Conservation (phyloP, 345 rosid species). For the Alliaria petiolata region DNA sequence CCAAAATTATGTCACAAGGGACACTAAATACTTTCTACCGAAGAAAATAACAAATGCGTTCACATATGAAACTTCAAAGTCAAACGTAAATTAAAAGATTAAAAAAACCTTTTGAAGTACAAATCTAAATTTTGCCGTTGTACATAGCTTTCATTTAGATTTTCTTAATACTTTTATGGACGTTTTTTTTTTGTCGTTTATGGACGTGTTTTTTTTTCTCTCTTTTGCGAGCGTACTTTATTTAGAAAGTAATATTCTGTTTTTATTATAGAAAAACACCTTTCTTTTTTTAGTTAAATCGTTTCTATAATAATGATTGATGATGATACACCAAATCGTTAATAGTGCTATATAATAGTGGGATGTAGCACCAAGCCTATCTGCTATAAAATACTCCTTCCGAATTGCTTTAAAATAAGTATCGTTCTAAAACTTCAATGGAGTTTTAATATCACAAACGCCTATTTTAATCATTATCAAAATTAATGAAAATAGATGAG, state of each 20-base stretch:
- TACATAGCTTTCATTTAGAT: conserved; percentile 12
- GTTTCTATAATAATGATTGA: not conserved
- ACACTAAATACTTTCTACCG: not conserved
- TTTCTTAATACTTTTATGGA: not conserved
- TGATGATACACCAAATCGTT: not conserved
- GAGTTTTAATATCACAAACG: not conserved
- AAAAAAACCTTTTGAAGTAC: not conserved
- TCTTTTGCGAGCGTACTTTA: not conserved
- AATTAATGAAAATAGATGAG: not conserved
- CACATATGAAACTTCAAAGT: not conserved
- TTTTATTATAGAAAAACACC: not conserved
- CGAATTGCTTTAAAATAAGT: too few relatives aligned
- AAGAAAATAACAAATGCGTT: conserved; percentile 2
- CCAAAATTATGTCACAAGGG: not conserved
- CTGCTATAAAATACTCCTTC: not conserved
- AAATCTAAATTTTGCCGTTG: not conserved
- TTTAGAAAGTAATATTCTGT: not conserved
- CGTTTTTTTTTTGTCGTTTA: too few relatives aligned
- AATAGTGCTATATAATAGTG: too few relatives aligned
- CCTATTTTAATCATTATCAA: not conserved
- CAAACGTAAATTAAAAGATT: not conserved
- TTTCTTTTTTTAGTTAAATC: not conserved
- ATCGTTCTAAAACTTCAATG: too few relatives aligned
- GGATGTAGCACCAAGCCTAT: too few relatives aligned
- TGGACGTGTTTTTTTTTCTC: not conserved